phyloP scores from a whole-genome alignment of 1,139 yeast species.

The Hyphopichia wangnamkhiaoensis region DNA sequence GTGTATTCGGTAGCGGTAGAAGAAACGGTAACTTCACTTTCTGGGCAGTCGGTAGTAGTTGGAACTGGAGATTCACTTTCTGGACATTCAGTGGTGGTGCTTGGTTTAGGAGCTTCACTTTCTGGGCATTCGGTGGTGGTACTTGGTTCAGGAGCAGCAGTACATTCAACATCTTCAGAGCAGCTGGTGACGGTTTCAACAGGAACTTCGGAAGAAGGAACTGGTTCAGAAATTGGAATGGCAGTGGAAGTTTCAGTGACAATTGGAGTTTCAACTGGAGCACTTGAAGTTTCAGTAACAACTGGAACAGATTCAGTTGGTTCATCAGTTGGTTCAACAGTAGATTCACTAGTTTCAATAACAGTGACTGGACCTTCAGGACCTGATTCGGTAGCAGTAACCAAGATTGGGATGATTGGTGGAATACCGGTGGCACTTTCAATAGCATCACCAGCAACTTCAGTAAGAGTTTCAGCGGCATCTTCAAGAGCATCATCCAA shows the following conservation, averaged over 20 bases:
- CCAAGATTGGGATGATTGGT: not conserved
- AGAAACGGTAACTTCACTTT: not conserved
- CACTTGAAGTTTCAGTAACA: constrained; percentile 2
- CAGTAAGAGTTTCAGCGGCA: constrained; percentile 1
- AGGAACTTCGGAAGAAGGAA: too few relatives aligned
- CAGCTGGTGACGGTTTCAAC: constrained; percentile 2
- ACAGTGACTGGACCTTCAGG: not conserved
- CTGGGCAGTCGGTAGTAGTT: constrained; percentile 1
- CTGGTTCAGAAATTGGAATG: too few relatives aligned
- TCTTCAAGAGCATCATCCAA: not conserved
- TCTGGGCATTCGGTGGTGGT: not conserved
- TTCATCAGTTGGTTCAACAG: constrained; percentile 1
- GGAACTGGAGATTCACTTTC: too few relatives aligned
- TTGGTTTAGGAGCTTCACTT: constrained; percentile 1
- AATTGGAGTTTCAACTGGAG: constrained; percentile 4
- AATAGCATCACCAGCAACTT: not conserved
- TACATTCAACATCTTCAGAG: not conserved
- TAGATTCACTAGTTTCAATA: constrained; percentile 4
- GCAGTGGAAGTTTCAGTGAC: not conserved
- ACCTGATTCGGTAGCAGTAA: not conserved
- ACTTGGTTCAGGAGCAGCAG: constrained; percentile 3
- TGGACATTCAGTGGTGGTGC: not conserved
- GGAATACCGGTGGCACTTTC: not conserved
- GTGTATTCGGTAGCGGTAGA: not conserved
- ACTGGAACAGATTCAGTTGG: not conserved